These are phyloP conservation scores for Bonia amplexicaulis DNA, from an alignment of 176 grass and related monocot species.

Conservation along the genomic window DNA sequence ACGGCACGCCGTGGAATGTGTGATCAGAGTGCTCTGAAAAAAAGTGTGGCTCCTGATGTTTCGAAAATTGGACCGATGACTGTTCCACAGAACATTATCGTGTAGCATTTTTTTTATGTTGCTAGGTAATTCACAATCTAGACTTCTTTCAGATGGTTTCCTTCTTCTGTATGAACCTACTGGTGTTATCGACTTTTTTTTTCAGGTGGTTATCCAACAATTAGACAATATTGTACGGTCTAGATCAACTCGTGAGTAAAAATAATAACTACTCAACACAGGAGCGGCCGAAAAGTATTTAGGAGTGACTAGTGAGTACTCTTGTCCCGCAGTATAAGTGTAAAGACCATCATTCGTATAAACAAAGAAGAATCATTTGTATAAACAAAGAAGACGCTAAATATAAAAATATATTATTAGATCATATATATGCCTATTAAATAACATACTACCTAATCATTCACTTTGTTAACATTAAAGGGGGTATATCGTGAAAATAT, in stretches of 20 bases:
- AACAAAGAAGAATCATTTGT: fast-evolving
- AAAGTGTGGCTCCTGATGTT: neutral
- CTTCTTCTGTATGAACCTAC: neutral
- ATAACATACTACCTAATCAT: too few relatives aligned
- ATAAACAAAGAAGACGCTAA: fast-evolving
- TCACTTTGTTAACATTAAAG: too few relatives aligned
- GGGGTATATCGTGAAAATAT: too few relatives aligned
- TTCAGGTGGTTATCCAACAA: neutral
- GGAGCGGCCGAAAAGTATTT: neutral
- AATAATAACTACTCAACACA: neutral
- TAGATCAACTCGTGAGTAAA: neutral
- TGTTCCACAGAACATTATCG: neutral
- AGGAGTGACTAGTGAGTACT: neutral
- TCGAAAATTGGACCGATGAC: neutral
- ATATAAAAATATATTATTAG: too few relatives aligned
- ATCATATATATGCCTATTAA: too few relatives aligned
- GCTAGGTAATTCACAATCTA: neutral
- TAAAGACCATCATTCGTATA: fast-evolving
- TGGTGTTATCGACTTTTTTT: neutral
- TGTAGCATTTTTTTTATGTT: neutral
- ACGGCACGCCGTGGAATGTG: too few relatives aligned
- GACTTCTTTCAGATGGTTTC: neutral
- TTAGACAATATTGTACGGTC: neutral
- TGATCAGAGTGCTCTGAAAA: neutral
- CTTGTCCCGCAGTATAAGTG: too few relatives aligned